Evolutionary conservation across 2,329 filamentous ascomycete species (phyloP), one percentile per base, ranked within the genome.

Genomic region (Neurospora sp.): DNA sequence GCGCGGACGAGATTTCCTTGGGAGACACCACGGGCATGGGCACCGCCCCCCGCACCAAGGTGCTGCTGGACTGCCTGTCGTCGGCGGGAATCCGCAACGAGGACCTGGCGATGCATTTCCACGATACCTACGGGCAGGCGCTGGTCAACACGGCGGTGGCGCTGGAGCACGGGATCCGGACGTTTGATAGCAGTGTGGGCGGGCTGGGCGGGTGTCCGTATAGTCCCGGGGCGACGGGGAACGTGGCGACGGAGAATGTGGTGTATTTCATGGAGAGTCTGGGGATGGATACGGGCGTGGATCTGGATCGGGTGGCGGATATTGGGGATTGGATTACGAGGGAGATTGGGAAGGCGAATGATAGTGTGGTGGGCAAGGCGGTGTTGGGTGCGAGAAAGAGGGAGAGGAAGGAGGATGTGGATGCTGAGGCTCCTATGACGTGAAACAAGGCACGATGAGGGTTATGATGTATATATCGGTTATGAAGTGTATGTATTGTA

Each of bases 11-110:
- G 83, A 93, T 97, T 74, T 92, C 91, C 1, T 86, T 97, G 0
- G 93, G 93, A 6, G 94, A 97, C 77, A 97, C 94, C 0, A 95
- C 93, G 0, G 94, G 94, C 19, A 93, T 96, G 86, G 94, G 93
- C 39, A 96, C 92, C 0, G 89, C 89, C n/a, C 89, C 89, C 19
- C 83, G 88, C 69, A 92, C 90, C 2, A 82, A 83, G 69, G 86
- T 87, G 69, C 81, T 93, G 66, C 82, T 93, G 70, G 84, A 85
- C 73, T 89, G 89, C 69, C 81, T 93, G 79, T 80, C 83, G 8
- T 85, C 88, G 1, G 91, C 90, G 1, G 90, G 89, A 0, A 85
- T 96, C 19, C 85, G 89, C 23, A 86, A 85, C 69, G 87, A 89
- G 75, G 89, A 92, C 75, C 81, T 96, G 11, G 92, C 92, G 0